These are phyloP conservation scores for Iris pallida DNA, from an alignment of 116 monocot species.

Conservation along the genomic window DNA sequence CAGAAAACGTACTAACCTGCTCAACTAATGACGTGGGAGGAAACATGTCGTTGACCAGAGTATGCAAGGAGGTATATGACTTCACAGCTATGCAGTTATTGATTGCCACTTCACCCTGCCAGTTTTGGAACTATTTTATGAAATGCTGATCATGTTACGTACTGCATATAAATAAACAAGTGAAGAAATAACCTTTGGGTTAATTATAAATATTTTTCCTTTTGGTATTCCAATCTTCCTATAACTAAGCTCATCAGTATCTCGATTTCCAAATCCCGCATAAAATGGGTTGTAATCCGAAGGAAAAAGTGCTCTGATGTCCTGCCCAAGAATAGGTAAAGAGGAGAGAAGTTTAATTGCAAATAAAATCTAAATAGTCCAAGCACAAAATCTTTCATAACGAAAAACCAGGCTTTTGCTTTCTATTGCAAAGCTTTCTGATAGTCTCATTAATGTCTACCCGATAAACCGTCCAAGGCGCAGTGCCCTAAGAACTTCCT, in stretches of 20 bases:
- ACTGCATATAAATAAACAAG: background rate
- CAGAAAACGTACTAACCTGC: conserved; percentile 38
- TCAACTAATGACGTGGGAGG: conserved; percentile 67
- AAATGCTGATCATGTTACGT: background rate
- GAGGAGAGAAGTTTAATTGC: background rate
- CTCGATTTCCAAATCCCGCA: conserved; percentile 98
- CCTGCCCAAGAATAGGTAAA: conserved; percentile 32
- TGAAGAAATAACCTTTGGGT: conserved; percentile 61
- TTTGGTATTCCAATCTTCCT: conserved; percentile 82
- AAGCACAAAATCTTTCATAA: no score
- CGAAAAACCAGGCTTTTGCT: no score
- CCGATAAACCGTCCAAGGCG: no score
- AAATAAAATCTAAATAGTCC: background rate
- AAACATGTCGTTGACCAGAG: conserved; percentile 92
- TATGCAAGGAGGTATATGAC: conserved; percentile 86
- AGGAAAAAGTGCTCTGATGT: conserved; percentile 81
- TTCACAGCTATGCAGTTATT: conserved; percentile 70
- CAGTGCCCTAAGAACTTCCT: no score
- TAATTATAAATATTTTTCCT: conserved; percentile 94
- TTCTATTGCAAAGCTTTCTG: no score
- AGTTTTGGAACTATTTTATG: background rate
- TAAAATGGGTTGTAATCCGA: conserved; percentile 88
- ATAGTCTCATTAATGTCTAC: no score
- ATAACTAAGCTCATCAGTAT: conserved; percentile 96
- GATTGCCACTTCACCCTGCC: conserved; percentile 84